Evolutionary conservation across 2,329 filamentous ascomycete species (phyloP), one percentile per base, ranked within the genome.

Genomic region (Fusarium clavum): DNA sequence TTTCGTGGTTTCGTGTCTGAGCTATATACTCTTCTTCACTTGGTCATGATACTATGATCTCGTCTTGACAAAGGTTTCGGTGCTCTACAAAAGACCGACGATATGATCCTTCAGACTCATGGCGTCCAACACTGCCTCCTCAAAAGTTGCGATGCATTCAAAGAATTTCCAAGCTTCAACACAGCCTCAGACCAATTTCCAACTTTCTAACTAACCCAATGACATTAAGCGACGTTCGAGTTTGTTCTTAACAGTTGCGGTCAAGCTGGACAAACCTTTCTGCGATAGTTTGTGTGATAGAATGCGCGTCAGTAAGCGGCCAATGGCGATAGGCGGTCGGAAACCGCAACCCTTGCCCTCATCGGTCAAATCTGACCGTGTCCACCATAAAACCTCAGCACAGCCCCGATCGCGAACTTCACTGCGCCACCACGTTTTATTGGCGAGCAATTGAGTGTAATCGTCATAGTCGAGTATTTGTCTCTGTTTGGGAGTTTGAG

Each of bases 351-450:
- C 34, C 46, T 53, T 20, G 30, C 18, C 9, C 14, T 49, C 20
- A n/a, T 53, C 55, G 55, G 55, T 43, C 14, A 53, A 57, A 32
- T 43, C 34, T 57, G 14, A 38, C 55, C 55, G 55, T 32, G 27
- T 47, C 41, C 52, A 47, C 29, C 40, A 47, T 30, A 18, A 41
- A 27, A 52, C 24, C 25, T 57, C 34, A 57, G 55, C 46, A 53
- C 47, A 34, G 38, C 47, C 46, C 38, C 25, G 22, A 51, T 53
- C 27, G 7, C 18, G 22, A 43, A 43, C 4, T 22, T 34, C 32
- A 43, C 55, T 63, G 56, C 41, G 25, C 27, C 47, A 45, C 57
- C 18, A 25, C 18, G 16, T 54, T 45, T 16, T 27, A 57, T 53
- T 57, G 34, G 46, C 13, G 34, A 25, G 4, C 3, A 29, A 30